Base-by-base conservation (phyloP, 2,329 filamentous ascomycete genomes). In the Gnomoniopsis smithogilvyi region DNA sequence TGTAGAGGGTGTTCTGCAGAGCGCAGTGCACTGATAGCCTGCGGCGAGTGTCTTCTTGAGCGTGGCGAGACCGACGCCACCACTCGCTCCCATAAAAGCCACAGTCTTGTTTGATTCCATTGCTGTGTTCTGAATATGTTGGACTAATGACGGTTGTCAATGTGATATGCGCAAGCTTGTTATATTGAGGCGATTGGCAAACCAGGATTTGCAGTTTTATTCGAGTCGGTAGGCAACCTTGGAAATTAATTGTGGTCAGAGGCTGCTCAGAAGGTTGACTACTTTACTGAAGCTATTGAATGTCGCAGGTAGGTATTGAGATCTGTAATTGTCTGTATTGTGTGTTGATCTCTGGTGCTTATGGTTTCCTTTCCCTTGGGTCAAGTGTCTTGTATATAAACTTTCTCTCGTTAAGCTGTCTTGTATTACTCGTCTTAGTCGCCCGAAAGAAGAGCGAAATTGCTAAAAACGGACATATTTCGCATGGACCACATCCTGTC, bases 61-160 rank as follows among this genome's bases (percentile, higher is more conserved):
- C 17, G 75, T 72, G 2, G 79, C 70, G 58, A 81, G 74, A 55
- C 76, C 80, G 62, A 73, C 74, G 51, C 81, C 82, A 36, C 75
- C 77, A 22, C 78, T 83, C 46, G 80, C 78, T 60, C 82, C 82
- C 55, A 84, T 74, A 71, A 85, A 82, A 48, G 78, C 74, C 57
- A 83, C 68, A 3, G 78, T 75, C 62, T 78, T 75, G 45, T 64
- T 57, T 55, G 62, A 46, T 50, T 59, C n/a, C 22, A 58, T 50
- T 36, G 30, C 19, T 10, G 21, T 52, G 12, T 47, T n/a, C 19
- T 30, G 38, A 17, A 19, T 51, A 22, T 41, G 19, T 51, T 19
- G 43, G 17, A 22, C 21, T 45, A n/a, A 7, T 45, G 43, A 2
- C 10, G 17, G 11, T 19, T 19, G 8, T 45, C 19, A 19, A 10